These are phyloP conservation scores for Kwoniella mangroviensis DNA, from an alignment of 768 basidiomycete species.

Conservation along the genomic window DNA sequence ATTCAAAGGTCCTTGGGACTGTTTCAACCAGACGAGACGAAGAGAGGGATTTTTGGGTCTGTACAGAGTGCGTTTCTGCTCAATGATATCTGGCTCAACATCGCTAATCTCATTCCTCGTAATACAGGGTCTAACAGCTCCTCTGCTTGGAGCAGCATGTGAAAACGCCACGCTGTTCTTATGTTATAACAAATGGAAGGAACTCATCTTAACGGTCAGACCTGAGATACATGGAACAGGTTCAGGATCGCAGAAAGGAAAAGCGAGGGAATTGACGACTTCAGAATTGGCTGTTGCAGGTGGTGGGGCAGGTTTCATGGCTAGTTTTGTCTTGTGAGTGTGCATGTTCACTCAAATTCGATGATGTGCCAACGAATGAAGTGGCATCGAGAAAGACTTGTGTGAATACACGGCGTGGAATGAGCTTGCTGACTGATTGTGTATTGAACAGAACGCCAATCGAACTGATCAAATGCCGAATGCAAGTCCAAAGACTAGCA, in stretches of 20 bases:
- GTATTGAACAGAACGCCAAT: slow-evolving; percentile 73
- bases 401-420: neutral
- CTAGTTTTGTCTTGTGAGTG: slow-evolving; percentile 84
- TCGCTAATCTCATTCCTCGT: slow-evolving; percentile 6
- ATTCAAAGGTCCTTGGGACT: slow-evolving; percentile 87
- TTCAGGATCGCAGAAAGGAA: slow-evolving; percentile 44
- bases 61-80: slow-evolving; percentile 68
- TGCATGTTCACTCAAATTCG: neutral
- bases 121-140: slow-evolving; percentile 83
- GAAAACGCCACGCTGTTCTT: slow-evolving; percentile 90
- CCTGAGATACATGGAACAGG: slow-evolving; percentile 13
- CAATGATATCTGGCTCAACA: neutral
- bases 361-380: too few relatives aligned
- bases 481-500: slow-evolving; percentile 91
- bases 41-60: slow-evolving; percentile 82
- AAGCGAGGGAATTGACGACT: slow-evolving; percentile 45
- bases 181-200: slow-evolving; percentile 72
- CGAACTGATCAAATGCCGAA: slow-evolving; percentile 94
- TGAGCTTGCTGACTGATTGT: neutral
- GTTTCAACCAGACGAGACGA: slow-evolving; percentile 76
- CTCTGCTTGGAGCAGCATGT: slow-evolving; percentile 86
- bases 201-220: slow-evolving; percentile 48
- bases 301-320: slow-evolving; percentile 80
- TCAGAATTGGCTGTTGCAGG: slow-evolving; percentile 78
- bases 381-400: too few relatives aligned